Base-by-base conservation (phyloP, 768 basidiomycete genomes). In the Phylloporus rhodoxanthus region DNA sequence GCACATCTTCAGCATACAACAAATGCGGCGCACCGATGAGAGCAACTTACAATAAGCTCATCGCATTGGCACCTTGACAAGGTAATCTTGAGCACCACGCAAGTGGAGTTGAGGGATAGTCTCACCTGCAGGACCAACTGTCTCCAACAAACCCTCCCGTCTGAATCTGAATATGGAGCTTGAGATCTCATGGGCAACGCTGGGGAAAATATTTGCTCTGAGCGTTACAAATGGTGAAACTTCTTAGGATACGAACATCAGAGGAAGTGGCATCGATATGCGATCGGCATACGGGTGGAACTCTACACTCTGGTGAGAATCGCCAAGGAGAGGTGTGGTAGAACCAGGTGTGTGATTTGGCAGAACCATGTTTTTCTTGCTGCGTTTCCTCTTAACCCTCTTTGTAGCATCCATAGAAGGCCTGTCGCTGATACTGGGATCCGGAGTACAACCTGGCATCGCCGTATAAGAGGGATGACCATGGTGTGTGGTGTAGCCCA, bases 91-190 rank as follows among this genome's bases (percentile, higher is more conserved):
- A 47, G 26, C 47, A 9, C 29, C 17, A n/a, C 9, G 36, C 9
- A 25, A 10, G 6, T 20, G 29, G 32, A 21, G 10, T 45, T 5
- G 11, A 48, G 7, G 5, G 41, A 9, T 36, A 32, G 11, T 60
- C 70, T 64, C 63, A 81, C 90, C 84, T 25, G 93, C 91, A 11
- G 91, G 91, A 29, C 94, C 94, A 52, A 94, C 84, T 15, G 85
- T 84, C 66, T 96, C 94, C 44, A 97, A 67, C 49, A 84, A 84
- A 1, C 91, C 91, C 57, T 88, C 84, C 32, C 85, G 74, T 61
- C 84, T 81, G 67, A 88, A 93, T 45, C 69, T 69, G 66, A 89
- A 92, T 38, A 94, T 65, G 25, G 75, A 66, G 39, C 81, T 71
- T 17, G 79, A 75, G 30, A 96, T 73, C 63, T 94, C 90, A 67